Base-by-base conservation (phyloP, 2,329 filamentous ascomycete genomes). In the Colletotrichum limetticola region DNA sequence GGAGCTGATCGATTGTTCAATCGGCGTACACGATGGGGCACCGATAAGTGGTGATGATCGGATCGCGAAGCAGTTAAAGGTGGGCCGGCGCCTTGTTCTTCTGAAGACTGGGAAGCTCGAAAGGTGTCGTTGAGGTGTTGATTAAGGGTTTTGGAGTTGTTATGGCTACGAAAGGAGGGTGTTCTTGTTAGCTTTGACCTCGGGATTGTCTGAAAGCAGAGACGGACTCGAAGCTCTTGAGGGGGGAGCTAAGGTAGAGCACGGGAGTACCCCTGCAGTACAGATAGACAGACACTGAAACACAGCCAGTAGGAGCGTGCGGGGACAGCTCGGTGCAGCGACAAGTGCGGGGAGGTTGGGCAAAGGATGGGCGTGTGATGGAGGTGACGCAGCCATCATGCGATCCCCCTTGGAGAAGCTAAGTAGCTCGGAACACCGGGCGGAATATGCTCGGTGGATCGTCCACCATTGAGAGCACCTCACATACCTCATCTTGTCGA, bases 1-100 rank as follows among this genome's bases (percentile, higher is more conserved):
- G 82, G 82, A 74, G 82, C 83, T 72, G 82, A 84, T 72, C 79
- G 81, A 75, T 83, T 83, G 62, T 80, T 80, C 37, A 80, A 28
- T 22, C 72, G 68, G 22, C 74, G 74, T 61, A 66, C 46, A 35
- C 68, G 68, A 59, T 68, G 61, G 62, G 67, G 71, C 57, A 66
- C 66, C 46, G 49, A 60, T 16, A 74, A 46, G n/a, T 71, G 66
- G 60, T 71, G 68, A 59, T 71, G 62, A 28, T 26, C 52, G 5
- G 55, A n/a, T 19, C 56, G 49, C 9, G 35, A 60, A 24, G 52
- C 24, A n/a, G 37, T 28, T 49, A 61, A 11, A 37, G 66, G 60
- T 65, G 58, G 3, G 22, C 28, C 55, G 42, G 32, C 59, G 26
- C 37, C 59, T 32, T 62, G 57, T 4, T 68, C 68, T 6, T 42